phyloP scores from a whole-genome alignment of 2,329 filamentous ascomycete genomes.

The Botrytis hyacinthi region DNA sequence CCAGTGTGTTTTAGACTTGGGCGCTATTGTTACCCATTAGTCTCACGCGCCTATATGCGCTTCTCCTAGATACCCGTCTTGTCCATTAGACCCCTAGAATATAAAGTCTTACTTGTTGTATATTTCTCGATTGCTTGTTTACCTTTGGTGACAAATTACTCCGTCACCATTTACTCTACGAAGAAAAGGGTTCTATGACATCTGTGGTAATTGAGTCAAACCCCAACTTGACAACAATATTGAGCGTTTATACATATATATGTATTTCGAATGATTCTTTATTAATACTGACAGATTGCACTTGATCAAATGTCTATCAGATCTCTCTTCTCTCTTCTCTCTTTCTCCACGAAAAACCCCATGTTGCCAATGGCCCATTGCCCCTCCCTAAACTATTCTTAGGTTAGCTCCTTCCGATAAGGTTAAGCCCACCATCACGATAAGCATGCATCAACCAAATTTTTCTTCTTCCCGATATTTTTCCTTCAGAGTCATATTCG shows the following conservation, averaged over 20 bases:
- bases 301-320: neutral
- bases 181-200: neutral
- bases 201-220: neutral
- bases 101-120: neutral
- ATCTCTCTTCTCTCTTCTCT: neutral
- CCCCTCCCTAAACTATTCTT: slow-evolving; percentile 11
- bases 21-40: neutral
- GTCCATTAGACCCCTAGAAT: neutral
- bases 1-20: no score
- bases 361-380: slow-evolving; percentile 2
- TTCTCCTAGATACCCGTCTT: neutral
- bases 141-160: neutral
- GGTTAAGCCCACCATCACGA: slow-evolving; percentile 5
- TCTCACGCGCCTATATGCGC: neutral
- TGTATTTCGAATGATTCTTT: neutral
- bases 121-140: neutral
- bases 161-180: neutral
- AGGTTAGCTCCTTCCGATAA: neutral
- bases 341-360: slow-evolving; percentile 10
- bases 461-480: slow-evolving; percentile 14
- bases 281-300: neutral
- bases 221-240: neutral
- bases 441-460: slow-evolving; percentile 12
- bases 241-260: neutral
- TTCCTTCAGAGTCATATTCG: neutral